These are phyloP conservation scores for Euphrasia arctica DNA, from an alignment of 305 asterid species.

Conservation along the genomic window DNA sequence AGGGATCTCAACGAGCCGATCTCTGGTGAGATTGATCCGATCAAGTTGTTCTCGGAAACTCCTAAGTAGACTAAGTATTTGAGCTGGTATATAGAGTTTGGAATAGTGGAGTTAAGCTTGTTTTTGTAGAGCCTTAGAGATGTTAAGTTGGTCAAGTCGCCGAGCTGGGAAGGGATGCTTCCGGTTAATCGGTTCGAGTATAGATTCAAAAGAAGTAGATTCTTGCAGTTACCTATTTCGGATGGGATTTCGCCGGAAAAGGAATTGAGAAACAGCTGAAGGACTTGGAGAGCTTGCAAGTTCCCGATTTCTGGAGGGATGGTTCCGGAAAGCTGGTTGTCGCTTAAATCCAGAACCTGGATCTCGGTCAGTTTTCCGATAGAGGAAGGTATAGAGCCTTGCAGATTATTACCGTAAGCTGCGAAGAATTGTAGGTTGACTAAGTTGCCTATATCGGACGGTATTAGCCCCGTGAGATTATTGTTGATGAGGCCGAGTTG, in stretches of 20 bases:
- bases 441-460: conserved; percentile 49
- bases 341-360: conserved; percentile 55
- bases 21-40: conserved; percentile 46
- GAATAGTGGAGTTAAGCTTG: conserved; percentile 62
- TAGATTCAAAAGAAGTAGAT: conserved; percentile 42
- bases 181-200: conserved; percentile 54
- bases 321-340: conserved; percentile 54
- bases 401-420: conserved; percentile 48
- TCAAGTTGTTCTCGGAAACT: conserved; percentile 54
- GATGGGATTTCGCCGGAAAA: conserved; percentile 68
- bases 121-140: conserved; percentile 47
- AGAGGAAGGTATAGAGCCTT: conserved; percentile 65
- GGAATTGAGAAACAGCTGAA: conserved; percentile 49
- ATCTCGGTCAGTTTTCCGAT: conserved; percentile 45
- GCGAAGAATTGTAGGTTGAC: conserved; percentile 50
- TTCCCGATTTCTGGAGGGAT: conserved; percentile 69
- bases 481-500: conserved; percentile 47
- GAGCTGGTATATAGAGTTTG: conserved; percentile 49
- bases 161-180: conserved; percentile 60
- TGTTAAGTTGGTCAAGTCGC: conserved; percentile 46
- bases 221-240: conserved; percentile 50
- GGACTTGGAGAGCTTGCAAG: conserved; percentile 43
- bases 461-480: conserved; percentile 63
- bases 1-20: conserved; percentile 52
- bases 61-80: conserved; percentile 49